phyloP scores from a whole-genome alignment of 352 stramenopile genomes.

The Thalassiosira oceanica region DNA sequence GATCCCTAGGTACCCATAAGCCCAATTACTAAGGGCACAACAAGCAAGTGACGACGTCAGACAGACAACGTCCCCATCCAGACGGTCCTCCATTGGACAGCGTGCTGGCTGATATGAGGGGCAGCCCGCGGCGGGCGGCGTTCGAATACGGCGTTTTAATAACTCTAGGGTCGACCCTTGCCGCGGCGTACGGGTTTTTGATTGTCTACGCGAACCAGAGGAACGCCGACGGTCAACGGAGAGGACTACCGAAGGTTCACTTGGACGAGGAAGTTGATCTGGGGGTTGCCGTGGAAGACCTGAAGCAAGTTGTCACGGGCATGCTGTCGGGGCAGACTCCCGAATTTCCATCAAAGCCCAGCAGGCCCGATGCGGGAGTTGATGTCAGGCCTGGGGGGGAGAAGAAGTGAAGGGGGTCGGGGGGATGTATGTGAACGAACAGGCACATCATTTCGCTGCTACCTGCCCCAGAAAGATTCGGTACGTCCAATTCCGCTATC shows the following conservation, averaged over 20 bases:
- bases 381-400: too few relatives aligned
- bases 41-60: background rate
- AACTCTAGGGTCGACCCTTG: conserved; percentile 36
- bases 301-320: conserved; percentile 16
- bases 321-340: conserved; percentile 12
- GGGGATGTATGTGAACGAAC: too few relatives aligned
- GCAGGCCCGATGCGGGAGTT: too few relatives aligned
- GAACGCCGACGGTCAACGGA: conserved; percentile 23
- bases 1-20: background rate
- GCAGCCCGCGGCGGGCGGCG: conserved; percentile 42
- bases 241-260: conserved; percentile 39
- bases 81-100: background rate
- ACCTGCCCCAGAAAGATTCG: too few relatives aligned
- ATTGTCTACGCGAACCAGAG: conserved; percentile 29
- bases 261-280: conserved; percentile 47
- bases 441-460: too few relatives aligned
- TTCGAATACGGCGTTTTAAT: conserved; percentile 52
- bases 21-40: too few relatives aligned
- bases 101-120: conserved; percentile 18
- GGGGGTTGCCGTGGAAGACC: conserved; percentile 22
- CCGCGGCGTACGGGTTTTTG: conserved; percentile 30
- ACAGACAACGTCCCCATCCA: background rate
- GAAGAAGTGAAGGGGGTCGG: too few relatives aligned
- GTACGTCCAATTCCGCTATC: too few relatives aligned
- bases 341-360: conserved; percentile 11